Base-by-base conservation (phyloP, 192 early-diverging fungal species). In the Funneliformis geosporum region DNA sequence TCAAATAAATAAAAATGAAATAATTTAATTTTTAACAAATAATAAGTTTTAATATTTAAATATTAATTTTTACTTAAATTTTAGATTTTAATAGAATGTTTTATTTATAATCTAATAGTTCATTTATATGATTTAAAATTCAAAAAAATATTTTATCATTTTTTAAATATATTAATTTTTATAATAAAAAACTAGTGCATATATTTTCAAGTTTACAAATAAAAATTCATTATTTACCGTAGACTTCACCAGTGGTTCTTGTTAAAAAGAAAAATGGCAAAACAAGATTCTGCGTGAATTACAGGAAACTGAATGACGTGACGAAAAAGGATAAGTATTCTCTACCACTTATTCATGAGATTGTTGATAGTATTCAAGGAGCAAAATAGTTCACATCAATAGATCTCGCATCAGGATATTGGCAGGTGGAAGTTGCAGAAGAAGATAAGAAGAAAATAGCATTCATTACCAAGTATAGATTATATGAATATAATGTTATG, bases 321-420 rank as follows among this genome's bases (percentile, higher is more conserved):
- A 87, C 85, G 10, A 73, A 73, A 9, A 74, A 79, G 16, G 79
- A 88, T 61, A 14, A 28, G 0, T 86, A 85, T 70, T 82, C 88
- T 0, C 62, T 88, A 25, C 86, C 88, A 5, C n/a, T n/a, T n/a
- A n/a, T n/a, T n/a, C n/a, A n/a, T n/a, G 47, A 66, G 2, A 84
- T 89, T 16, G 73, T 76, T 5, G 82, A 88, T 1, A n/a, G 0
- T 86, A 0, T 40, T 88, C 0, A 77, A 82, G 50, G 40, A 60
- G 0, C 16, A 85, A 0, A 18, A 25, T 70, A 65, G 4, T 87
- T 87, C 42, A 73, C 81, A 0, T 67, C 66, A 1, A 39, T 82
- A 4, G 78, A 79, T 25, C 60, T 78, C 0, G 59, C 67, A 1
- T 43, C 38, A 12, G 78, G 81, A 27, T 82, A 70, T 38, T 74